Conservation (phyloP, 352 stramenopile species). For the Globisporangium paroecandrum region DNA sequence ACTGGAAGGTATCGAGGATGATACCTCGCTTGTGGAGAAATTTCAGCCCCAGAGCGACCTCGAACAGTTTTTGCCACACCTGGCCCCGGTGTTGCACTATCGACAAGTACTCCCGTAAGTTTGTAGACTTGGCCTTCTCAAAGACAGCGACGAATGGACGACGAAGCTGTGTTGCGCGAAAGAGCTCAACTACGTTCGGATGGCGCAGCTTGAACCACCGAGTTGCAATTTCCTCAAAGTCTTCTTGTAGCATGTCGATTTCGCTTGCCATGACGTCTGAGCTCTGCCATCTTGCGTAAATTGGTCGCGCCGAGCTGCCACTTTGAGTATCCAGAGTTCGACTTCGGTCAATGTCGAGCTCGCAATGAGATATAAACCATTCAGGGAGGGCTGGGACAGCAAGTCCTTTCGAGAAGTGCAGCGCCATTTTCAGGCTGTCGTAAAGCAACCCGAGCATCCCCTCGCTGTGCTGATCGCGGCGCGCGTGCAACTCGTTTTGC, state of each 20-base stretch:
- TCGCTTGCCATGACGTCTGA: background rate
- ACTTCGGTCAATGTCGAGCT: slow-evolving; percentile 18
- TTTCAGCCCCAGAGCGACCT: slow-evolving; percentile 29
- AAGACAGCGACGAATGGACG: slow-evolving; percentile 23
- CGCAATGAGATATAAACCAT: slow-evolving; percentile 25
- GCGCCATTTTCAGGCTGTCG: background rate
- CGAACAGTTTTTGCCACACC: slow-evolving; percentile 30
- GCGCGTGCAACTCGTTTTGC: slow-evolving; percentile 2
- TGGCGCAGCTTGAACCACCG: slow-evolving; percentile 89
- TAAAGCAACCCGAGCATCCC: slow-evolving; percentile 5
- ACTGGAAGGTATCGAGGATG: slow-evolving; percentile 63
- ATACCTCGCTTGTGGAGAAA: slow-evolving; percentile 37
- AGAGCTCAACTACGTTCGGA: slow-evolving; percentile 84
- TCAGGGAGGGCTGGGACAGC: background rate
- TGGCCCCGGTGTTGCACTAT: background rate
- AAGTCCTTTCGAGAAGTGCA: background rate
- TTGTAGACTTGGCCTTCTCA: slow-evolving; percentile 24
- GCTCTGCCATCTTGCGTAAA: slow-evolving; percentile 4
- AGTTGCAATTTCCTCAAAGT: slow-evolving; percentile 56
- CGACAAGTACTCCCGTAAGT: slow-evolving; percentile 24
- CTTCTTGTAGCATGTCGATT: slow-evolving; percentile 6
- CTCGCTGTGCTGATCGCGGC: background rate
- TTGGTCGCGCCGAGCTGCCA: background rate
- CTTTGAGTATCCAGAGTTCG: background rate
- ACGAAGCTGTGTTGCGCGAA: slow-evolving; percentile 24